phyloP scores from a whole-genome alignment of 2,329 filamentous ascomycete genomes.

The Fusarium piperis region DNA sequence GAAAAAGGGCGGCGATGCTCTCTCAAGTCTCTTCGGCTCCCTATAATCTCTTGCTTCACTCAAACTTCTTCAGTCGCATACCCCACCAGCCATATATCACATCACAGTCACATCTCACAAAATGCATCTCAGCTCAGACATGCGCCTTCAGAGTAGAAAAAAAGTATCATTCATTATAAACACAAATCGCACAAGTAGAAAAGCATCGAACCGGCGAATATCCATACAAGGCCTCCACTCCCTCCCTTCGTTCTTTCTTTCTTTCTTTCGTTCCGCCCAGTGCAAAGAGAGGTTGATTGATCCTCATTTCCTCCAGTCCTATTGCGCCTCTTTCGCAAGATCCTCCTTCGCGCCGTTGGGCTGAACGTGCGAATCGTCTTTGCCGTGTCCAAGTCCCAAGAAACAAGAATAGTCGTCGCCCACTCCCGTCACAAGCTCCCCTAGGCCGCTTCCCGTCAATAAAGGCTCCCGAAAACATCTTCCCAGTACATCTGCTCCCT shows the following conservation, averaged over 20 bases:
- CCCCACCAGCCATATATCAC: not conserved
- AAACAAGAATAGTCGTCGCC: conserved; percentile 36
- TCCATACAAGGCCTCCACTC: conserved; percentile 32
- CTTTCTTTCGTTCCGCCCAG: conserved; percentile 29
- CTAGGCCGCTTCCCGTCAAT: conserved; percentile 19
- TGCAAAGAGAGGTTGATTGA: conserved; percentile 37
- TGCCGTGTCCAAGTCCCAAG: conserved; percentile 35
- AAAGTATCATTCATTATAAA: conserved; percentile 42
- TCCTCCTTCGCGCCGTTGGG: conserved; percentile 32
- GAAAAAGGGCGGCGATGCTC: conserved; percentile 69
- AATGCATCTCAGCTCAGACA: not conserved
- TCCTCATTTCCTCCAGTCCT: conserved; percentile 40
- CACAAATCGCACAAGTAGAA: conserved; percentile 35
- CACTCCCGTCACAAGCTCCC: conserved; percentile 24
- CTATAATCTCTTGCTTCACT: conserved; percentile 45
- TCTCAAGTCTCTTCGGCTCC: conserved; percentile 77
- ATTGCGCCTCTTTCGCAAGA: conserved; percentile 41
- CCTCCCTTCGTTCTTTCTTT: conserved; percentile 1
- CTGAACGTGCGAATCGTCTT: conserved; percentile 24
- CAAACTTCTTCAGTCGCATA: not conserved
- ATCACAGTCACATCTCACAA: not conserved
- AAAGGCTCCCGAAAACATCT: conserved; percentile 11
- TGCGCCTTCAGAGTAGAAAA: conserved; percentile 19
- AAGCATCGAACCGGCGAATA: conserved; percentile 34
- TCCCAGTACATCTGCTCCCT: conserved; percentile 22